A percentile compares a stretch with the other conserved stretches of the same genome.
Conservation (phyloP, 2,329 filamentous ascomycete genomes). For the Ceratocystis alfenasii region DNA sequence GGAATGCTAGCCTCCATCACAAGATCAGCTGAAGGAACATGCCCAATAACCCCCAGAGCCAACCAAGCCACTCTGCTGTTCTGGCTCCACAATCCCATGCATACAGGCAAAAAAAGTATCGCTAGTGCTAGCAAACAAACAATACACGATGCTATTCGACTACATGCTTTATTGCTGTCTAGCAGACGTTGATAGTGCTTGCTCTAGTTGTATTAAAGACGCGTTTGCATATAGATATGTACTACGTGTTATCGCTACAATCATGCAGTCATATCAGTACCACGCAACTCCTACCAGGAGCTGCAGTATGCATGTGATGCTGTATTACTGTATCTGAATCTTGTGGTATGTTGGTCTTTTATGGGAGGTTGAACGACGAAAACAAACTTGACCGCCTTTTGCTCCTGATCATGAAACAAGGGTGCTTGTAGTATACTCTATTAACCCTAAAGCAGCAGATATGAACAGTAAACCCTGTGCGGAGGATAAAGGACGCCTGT, state of each 20-base stretch:
- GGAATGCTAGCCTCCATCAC: background rate
- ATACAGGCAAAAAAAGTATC: background rate
- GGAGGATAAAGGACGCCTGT: too few species aligned
- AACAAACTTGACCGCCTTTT: too few species aligned
- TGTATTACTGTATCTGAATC: too few species aligned
- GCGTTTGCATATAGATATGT: background rate
- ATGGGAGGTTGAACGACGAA: too few species aligned
- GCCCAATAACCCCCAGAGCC: background rate
- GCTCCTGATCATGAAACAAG: too few species aligned
- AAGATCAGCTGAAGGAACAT: constrained; percentile 6
- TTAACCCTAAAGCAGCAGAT: too few species aligned
- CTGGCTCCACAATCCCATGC: background rate
- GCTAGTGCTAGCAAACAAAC: background rate
- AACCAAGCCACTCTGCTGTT: background rate
- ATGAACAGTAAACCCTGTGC: too few species aligned
- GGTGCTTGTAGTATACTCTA: too few species aligned
- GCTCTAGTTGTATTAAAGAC: background rate
- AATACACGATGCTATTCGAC: background rate
- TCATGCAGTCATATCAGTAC: background rate
- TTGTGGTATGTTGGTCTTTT: too few species aligned
- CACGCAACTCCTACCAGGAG: background rate
- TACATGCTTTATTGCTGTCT: background rate
- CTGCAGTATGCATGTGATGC: too few species aligned
- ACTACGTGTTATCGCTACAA: background rate
- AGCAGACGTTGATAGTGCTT: background rate